phyloP scores from a whole-genome alignment of 2,329 filamentous ascomycete genomes.

The Cladosporium velox region DNA sequence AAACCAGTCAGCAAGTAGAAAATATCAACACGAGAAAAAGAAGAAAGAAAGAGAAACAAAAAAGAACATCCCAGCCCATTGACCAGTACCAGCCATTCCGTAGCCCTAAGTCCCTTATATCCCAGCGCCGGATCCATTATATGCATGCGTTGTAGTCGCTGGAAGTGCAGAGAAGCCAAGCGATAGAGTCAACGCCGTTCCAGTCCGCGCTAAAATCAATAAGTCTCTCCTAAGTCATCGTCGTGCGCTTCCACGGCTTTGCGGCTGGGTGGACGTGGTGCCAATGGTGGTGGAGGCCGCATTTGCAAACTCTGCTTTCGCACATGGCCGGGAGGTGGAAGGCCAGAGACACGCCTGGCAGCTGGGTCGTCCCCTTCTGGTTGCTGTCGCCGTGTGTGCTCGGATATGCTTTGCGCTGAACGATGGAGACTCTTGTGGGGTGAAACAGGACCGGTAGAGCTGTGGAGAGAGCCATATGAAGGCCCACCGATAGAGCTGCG shows the following conservation, averaged over 20 bases:
- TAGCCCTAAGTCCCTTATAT: not conserved
- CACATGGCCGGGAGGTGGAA: conserved; percentile 49
- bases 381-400: conserved; percentile 43
- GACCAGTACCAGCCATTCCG: not conserved
- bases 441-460: conserved; percentile 18
- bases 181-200: not conserved
- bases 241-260: conserved; percentile 38
- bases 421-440: conserved; percentile 28
- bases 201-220: conserved; percentile 24
- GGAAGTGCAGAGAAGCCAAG: not conserved
- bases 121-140: not conserved
- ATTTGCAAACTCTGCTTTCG: conserved; percentile 27
- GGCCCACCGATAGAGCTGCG: conserved; percentile 50
- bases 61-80: not conserved
- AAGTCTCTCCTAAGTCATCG: conserved; percentile 41
- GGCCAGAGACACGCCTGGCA: conserved; percentile 42
- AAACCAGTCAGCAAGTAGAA: not conserved
- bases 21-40: not conserved
- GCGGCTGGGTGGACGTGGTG: conserved; percentile 49
- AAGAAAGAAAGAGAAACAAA: not conserved
- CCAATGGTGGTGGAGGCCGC: conserved; percentile 36
- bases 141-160: not conserved
- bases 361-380: no score
- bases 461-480: conserved; percentile 35
- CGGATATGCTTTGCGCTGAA: conserved; percentile 31